A percentile compares a stretch with the other conserved stretches of the same genome.
phyloP scores from a whole-genome alignment of 176 grass and related monocot species.

The Melocanna baccifera region DNA sequence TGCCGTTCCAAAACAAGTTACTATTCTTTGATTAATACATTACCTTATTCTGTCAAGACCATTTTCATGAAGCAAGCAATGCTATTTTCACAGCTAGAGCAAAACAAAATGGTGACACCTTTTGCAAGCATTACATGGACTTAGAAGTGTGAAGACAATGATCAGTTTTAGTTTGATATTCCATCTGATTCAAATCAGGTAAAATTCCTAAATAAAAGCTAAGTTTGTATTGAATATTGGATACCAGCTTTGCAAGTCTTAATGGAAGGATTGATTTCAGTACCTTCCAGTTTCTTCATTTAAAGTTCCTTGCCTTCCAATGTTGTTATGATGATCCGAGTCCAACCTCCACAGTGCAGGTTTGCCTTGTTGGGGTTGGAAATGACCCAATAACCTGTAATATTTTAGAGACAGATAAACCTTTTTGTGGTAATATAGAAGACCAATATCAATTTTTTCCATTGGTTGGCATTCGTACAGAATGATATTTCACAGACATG shows the following conservation, averaged over 20 bases:
- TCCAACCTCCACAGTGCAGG: slow-evolving; percentile 87
- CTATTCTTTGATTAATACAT: background rate
- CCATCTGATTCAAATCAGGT: background rate
- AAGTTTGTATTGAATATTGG: background rate
- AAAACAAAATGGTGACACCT: background rate
- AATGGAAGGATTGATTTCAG: slow-evolving; percentile 2
- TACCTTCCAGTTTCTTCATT: slow-evolving; percentile 64
- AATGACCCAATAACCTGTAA: slow-evolving; percentile 88
- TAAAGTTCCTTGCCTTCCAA: slow-evolving; percentile 67
- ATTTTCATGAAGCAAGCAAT: background rate
- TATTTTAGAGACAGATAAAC: slow-evolving; percentile 12
- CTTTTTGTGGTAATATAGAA: slow-evolving; percentile 5
- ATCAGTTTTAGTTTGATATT: background rate
- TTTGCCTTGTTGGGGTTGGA: slow-evolving; percentile 89
- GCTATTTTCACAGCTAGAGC: background rate
- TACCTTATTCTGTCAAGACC: background rate
- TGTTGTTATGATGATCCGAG: slow-evolving; percentile 91
- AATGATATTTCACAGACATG: slow-evolving; percentile 17
- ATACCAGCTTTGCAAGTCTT: slow-evolving; percentile 4
- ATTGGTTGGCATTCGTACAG: slow-evolving; percentile 6
- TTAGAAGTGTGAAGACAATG: background rate
- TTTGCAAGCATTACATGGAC: background rate
- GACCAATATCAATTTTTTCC: slow-evolving; percentile 2
- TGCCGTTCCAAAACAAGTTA: background rate
- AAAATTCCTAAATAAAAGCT: slow-evolving; percentile 13